Evolutionary conservation across 495 filamentous ascomycete genomes (phyloP).

Genomic region (Rhypophila decipiens): DNA sequence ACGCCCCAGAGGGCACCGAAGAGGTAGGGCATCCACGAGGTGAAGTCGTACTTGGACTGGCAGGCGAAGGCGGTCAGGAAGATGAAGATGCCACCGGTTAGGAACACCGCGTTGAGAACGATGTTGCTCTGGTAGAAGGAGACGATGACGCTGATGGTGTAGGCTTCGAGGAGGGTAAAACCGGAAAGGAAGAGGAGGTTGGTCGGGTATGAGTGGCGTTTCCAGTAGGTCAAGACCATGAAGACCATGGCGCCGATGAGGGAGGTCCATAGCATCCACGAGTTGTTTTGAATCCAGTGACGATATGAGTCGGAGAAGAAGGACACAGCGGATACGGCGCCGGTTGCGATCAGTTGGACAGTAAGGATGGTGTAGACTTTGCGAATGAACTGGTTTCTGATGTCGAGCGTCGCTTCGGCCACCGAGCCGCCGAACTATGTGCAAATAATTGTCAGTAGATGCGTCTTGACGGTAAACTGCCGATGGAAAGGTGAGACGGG

Average conservation of each 20-base stretch:
- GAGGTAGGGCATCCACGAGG: slow-evolving; percentile 89
- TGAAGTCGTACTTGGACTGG: slow-evolving; percentile 98
- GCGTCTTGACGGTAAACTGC: too few relatives aligned
- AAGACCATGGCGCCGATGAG: slow-evolving; percentile 74
- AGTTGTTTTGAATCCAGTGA: slow-evolving; percentile 76
- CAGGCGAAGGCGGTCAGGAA: slow-evolving; percentile 91
- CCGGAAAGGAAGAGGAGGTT: slow-evolving; percentile 88
- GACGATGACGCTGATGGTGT: slow-evolving; percentile 84
- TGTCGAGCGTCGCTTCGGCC: slow-evolving; percentile 86
- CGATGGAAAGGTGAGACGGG: too few relatives aligned
- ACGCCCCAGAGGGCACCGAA: slow-evolving; percentile 85
- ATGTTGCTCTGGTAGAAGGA: slow-evolving; percentile 77
- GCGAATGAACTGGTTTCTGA: slow-evolving; percentile 95
- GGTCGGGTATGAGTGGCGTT: slow-evolving; percentile 90
- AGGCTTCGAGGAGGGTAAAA: slow-evolving; percentile 91
- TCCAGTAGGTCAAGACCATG: slow-evolving; percentile 92
- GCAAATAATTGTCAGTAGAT: not conserved
- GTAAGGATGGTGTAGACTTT: slow-evolving; percentile 63
- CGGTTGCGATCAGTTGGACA: slow-evolving; percentile 81
- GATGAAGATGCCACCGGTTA: slow-evolving; percentile 90
- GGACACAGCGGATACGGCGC: slow-evolving; percentile 69
- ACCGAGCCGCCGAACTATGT: slow-evolving; percentile 79
- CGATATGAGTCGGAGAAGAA: slow-evolving; percentile 81
- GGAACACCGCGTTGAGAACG: slow-evolving; percentile 82
- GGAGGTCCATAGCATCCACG: slow-evolving; percentile 78